These are phyloP conservation scores for Microthyrium microscopicum DNA, from an alignment of 2,329 filamentous ascomycete species.

Conservation along the genomic window DNA sequence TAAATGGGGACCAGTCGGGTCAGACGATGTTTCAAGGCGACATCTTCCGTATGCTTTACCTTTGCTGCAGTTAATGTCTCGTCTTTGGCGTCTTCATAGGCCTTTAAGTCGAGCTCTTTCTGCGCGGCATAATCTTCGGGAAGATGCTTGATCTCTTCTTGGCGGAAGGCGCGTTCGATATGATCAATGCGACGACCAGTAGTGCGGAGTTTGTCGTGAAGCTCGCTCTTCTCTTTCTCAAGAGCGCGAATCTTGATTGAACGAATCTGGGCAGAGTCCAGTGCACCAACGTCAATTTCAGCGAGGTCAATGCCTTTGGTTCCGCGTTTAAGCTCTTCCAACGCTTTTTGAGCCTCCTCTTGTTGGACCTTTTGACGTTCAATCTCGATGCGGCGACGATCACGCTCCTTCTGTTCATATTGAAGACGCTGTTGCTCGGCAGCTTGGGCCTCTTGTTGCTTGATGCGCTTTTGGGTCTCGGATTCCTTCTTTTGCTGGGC, in stretches of 20 bases:
- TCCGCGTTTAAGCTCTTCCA: slow-evolving; percentile 85
- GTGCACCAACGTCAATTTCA: slow-evolving; percentile 63
- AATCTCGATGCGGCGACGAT: slow-evolving; percentile 68
- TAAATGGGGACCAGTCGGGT: slow-evolving; percentile 70
- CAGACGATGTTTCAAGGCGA: slow-evolving; percentile 86
- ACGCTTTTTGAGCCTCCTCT: slow-evolving; percentile 53
- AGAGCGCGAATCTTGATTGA: slow-evolving; percentile 90
- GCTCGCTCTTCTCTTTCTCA: slow-evolving; percentile 94
- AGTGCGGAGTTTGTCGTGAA: slow-evolving; percentile 77
- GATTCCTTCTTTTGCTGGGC: slow-evolving; percentile 86
- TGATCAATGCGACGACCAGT: slow-evolving; percentile 95
- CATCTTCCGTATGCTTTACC: slow-evolving; percentile 77
- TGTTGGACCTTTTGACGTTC: slow-evolving; percentile 72
- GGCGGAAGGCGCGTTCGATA: slow-evolving; percentile 87
- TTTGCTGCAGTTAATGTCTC: slow-evolving; percentile 68
- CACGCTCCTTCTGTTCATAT: slow-evolving; percentile 85
- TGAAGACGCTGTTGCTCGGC: slow-evolving; percentile 76
- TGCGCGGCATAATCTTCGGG: slow-evolving; percentile 72
- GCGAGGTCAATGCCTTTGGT: slow-evolving; percentile 74
- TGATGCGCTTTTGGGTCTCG: slow-evolving; percentile 69
- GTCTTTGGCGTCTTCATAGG: slow-evolving; percentile 63
- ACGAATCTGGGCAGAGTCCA: slow-evolving; percentile 51
- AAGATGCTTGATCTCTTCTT: slow-evolving; percentile 89
- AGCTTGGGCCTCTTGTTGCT: slow-evolving; percentile 75
- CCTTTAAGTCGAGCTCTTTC: slow-evolving; percentile 56